Conservation (phyloP, 2,329 filamentous ascomycete genomes). For the Xylaria sp. region DNA sequence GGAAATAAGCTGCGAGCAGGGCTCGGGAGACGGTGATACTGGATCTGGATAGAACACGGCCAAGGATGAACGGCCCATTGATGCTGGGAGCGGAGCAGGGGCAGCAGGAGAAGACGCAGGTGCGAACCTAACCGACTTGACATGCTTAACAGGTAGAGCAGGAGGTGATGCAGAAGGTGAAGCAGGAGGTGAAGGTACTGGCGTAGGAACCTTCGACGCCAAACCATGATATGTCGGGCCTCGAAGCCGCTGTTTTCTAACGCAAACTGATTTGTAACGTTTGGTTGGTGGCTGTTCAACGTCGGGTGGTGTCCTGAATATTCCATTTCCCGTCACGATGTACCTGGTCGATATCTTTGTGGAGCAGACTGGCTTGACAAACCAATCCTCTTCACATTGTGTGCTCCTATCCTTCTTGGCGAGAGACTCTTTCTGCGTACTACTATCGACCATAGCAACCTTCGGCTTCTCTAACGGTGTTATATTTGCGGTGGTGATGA, state of each 20-base stretch:
- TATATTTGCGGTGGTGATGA: slow-evolving; percentile 11
- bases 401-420: neutral
- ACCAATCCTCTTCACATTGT: slow-evolving; percentile 9
- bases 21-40: neutral
- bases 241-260: slow-evolving; percentile 6
- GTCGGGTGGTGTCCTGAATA: neutral
- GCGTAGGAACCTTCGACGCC: neutral
- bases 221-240: neutral
- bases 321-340: neutral
- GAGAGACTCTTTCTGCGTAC: slow-evolving; percentile 1
- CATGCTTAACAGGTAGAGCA: neutral
- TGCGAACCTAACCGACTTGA: slow-evolving; percentile 3
- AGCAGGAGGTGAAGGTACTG: neutral
- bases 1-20: neutral
- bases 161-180: too few species aligned
- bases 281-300: neutral
- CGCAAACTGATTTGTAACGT: neutral
- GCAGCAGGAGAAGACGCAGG: neutral
- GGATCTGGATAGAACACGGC: neutral
- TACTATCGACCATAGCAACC: neutral
- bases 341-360: neutral
- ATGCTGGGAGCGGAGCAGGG: neutral
- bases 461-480: slow-evolving; percentile 3
- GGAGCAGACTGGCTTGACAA: neutral
- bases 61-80: neutral